Evolutionary conservation across 176 grass and related monocot species (phyloP).

Genomic region (Lolium perenne): DNA sequence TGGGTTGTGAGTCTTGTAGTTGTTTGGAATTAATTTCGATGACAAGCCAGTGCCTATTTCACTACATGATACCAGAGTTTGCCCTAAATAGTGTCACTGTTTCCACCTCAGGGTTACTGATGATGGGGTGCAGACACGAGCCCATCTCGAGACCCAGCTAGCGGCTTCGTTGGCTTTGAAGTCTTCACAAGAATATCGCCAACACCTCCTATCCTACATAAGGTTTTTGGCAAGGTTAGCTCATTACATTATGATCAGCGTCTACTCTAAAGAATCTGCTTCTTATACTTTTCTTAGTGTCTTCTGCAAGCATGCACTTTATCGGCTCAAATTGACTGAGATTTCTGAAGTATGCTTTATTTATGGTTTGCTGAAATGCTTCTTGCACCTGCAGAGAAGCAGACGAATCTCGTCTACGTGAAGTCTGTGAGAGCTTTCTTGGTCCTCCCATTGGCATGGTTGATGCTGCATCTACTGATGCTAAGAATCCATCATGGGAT

Average conservation of each 20-base stretch:
- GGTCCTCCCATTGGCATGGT: slow-evolving; percentile 72
- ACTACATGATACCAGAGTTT: not conserved
- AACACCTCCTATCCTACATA: slow-evolving; percentile 89
- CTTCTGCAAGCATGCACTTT: slow-evolving; percentile 15
- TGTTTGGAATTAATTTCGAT: slow-evolving; percentile 8
- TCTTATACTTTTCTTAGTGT: too few species aligned
- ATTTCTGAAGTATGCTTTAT: not conserved
- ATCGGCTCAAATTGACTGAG: not conserved
- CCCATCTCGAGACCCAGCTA: slow-evolving; percentile 91
- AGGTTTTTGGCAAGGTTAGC: slow-evolving; percentile 87
- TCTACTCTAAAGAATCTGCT: too few species aligned
- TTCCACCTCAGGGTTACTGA: slow-evolving; percentile 61
- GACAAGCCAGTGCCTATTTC: not conserved
- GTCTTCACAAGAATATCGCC: slow-evolving; percentile 88
- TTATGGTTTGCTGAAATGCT: not conserved
- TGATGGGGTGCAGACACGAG: slow-evolving; percentile 85
- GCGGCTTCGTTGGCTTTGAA: slow-evolving; percentile 80
- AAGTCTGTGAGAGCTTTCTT: slow-evolving; percentile 93
- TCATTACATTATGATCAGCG: not conserved
- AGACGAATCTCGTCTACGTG: slow-evolving; percentile 82
- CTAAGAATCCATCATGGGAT: slow-evolving; percentile 70
- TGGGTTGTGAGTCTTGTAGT: slow-evolving; percentile 24
- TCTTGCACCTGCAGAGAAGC: slow-evolving; percentile 65
- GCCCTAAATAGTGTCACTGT: slow-evolving; percentile 11
- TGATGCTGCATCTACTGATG: slow-evolving; percentile 43